Conservation (phyloP, 129 eudicot species). For the Glebionis coronaria region DNA sequence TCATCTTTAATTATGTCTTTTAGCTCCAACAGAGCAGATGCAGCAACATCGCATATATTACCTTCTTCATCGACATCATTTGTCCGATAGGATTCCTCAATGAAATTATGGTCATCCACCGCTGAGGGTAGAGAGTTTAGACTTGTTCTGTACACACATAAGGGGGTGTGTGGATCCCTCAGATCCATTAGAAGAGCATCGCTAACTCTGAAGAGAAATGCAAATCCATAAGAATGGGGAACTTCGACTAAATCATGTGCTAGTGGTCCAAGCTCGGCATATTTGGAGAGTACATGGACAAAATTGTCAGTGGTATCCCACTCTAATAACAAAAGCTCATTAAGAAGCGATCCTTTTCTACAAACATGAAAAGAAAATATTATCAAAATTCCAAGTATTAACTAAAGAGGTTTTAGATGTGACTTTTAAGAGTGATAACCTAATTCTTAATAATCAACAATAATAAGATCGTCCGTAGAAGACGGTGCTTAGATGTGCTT, state of each 20-base stretch:
- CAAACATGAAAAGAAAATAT: conserved; percentile 24
- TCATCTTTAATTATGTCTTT: conserved; percentile 65
- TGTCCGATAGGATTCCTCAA: conserved; percentile 48
- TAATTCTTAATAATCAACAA: background rate
- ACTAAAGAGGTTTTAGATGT: no score
- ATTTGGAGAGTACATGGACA: conserved; percentile 57
- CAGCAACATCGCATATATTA: conserved; percentile 79
- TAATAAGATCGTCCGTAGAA: background rate
- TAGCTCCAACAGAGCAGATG: conserved; percentile 89
- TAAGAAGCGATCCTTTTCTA: conserved; percentile 70
- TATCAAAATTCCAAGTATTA: conserved; percentile 8
- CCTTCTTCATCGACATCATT: conserved; percentile 95
- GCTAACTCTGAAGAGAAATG: conserved; percentile 75
- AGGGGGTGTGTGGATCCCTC: conserved; percentile 69
- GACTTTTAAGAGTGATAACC: background rate
- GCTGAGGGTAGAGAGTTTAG: conserved; percentile 44
- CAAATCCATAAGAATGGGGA: conserved; percentile 80
- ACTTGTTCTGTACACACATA: conserved; percentile 66
- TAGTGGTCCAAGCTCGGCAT: conserved; percentile 72
- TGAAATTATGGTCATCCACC: conserved; percentile 59
- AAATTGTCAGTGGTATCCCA: conserved; percentile 61
- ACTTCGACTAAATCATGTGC: conserved; percentile 76
- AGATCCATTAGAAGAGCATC: conserved; percentile 85
- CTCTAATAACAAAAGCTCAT: conserved; percentile 72
- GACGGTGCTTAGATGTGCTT: conserved; percentile 1